These are phyloP conservation scores for Botryotinia narcissicola DNA, from an alignment of 2,329 filamentous ascomycete species.

Conservation along the genomic window DNA sequence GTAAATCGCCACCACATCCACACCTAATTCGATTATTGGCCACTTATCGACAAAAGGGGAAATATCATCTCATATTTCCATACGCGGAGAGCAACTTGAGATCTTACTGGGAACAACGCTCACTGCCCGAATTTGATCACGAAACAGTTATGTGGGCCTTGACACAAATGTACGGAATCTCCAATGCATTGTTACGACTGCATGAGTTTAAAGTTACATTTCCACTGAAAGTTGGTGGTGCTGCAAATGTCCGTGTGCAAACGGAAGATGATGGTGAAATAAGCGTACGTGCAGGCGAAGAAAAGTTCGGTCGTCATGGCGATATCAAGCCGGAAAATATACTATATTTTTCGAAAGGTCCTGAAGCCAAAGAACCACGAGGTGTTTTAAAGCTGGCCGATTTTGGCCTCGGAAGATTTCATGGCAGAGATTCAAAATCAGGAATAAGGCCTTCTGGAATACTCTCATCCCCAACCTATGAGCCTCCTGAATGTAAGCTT, in stretches of 20 bases:
- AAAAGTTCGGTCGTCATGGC: conserved; percentile 35
- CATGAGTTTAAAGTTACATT: conserved; percentile 31
- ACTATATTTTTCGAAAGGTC: conserved; percentile 32
- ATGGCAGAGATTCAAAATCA: conserved; percentile 38
- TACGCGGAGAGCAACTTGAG: conserved; percentile 34
- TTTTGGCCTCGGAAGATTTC: conserved; percentile 36
- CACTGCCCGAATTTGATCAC: conserved; percentile 22
- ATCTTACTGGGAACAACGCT: conserved; percentile 32
- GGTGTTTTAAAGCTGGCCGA: conserved; percentile 29
- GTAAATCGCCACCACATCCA: conserved; percentile 20
- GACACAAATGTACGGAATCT: conserved; percentile 36
- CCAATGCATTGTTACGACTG: conserved; percentile 29
- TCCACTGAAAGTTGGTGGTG: conserved; percentile 13
- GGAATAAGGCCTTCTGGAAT: conserved; percentile 27
- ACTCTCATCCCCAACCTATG: conserved; percentile 38
- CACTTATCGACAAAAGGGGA: conserved; percentile 29
- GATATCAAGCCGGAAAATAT: conserved; percentile 33
- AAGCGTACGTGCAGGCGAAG: conserved; percentile 23
- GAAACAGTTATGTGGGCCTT: conserved; percentile 34
- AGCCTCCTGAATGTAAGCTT: conserved; percentile 42
- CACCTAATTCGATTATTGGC: conserved; percentile 37
- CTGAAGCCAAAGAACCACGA: conserved; percentile 29
- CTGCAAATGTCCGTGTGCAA: conserved; percentile 11
- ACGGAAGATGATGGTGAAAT: conserved; percentile 5
- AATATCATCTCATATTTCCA: conserved; percentile 38